Conservation (phyloP, 495 filamentous ascomycete genomes). For the Lasiosphaeria hispida region DNA sequence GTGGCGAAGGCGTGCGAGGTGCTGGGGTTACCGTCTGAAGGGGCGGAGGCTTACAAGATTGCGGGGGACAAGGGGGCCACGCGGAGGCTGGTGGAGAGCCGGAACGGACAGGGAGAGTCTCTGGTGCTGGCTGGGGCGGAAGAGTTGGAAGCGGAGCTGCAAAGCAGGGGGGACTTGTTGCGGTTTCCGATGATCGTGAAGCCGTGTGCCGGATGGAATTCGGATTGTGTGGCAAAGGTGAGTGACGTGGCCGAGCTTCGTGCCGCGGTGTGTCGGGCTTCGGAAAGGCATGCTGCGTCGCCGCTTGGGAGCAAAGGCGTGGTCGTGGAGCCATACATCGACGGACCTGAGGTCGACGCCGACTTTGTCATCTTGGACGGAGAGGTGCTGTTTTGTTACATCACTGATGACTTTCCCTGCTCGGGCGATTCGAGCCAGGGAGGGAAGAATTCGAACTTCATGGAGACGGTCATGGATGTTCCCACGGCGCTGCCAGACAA, state of each 20-base stretch:
- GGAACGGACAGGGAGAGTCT: constrained; percentile 15
- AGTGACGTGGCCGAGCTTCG: constrained; percentile 27
- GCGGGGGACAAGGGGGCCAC: constrained; percentile 24
- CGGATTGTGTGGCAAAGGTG: constrained; percentile 45
- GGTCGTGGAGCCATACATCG: constrained; percentile 30
- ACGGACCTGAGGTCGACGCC: constrained; percentile 45
- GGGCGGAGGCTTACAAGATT: constrained; percentile 14
- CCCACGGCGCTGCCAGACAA: constrained; percentile 24
- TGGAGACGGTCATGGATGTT: constrained; percentile 24
- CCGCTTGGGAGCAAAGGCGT: constrained; percentile 21
- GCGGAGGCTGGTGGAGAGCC: constrained; percentile 12
- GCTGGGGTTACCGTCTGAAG: constrained; percentile 18
- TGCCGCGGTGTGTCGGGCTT: constrained; percentile 24
- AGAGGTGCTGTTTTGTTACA: constrained; percentile 41
- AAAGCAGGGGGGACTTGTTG: background rate
- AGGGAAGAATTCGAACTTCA: constrained; percentile 17
- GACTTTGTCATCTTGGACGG: constrained; percentile 42
- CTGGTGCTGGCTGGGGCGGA: constrained; percentile 9
- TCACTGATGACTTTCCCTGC: constrained; percentile 43
- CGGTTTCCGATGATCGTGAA: constrained; percentile 47
- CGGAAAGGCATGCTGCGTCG: constrained; percentile 17
- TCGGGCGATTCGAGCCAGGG: constrained; percentile 25
- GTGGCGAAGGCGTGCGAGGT: constrained; percentile 20
- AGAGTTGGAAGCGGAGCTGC: constrained; percentile 11
- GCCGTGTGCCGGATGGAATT: constrained; percentile 41